Evolutionary conservation across 345 rosid species (phyloP).

Genomic region (Draba incana): DNA sequence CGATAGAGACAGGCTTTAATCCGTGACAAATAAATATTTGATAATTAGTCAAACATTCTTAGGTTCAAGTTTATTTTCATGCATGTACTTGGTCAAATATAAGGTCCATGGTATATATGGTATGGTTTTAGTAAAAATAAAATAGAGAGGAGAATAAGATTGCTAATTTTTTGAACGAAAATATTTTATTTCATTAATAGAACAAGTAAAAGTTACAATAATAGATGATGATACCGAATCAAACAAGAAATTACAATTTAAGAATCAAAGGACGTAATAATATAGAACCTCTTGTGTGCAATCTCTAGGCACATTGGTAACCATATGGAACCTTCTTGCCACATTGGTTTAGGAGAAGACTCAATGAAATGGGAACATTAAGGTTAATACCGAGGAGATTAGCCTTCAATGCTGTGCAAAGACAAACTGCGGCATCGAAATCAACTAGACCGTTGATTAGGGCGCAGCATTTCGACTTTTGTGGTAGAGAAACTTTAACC

Average conservation of each 20-base stretch:
- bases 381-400: conserved; percentile 25
- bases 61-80: no score
- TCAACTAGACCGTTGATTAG: conserved; percentile 18
- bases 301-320: conserved; percentile 20
- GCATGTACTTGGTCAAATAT: no score
- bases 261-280: background rate
- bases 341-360: conserved; percentile 15
- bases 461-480: conserved; percentile 22
- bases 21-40: no score
- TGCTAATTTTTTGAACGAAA: no score
- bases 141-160: no score
- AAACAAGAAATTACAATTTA: background rate
- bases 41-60: no score
- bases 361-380: conserved; percentile 28
- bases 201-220: conserved; percentile 14
- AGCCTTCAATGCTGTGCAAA: conserved; percentile 28
- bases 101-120: no score
- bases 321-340: conserved; percentile 32
- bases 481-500: conserved; percentile 35
- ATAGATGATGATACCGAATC: background rate
- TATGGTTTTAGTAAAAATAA: no score
- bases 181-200: no score
- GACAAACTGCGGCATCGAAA: conserved; percentile 31
- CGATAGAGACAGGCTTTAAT: no score
- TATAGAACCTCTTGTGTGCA: background rate